Evolutionary conservation across 192 early-diverging fungal genomes (phyloP).

Genomic region (Obelidium mucronatum): DNA sequence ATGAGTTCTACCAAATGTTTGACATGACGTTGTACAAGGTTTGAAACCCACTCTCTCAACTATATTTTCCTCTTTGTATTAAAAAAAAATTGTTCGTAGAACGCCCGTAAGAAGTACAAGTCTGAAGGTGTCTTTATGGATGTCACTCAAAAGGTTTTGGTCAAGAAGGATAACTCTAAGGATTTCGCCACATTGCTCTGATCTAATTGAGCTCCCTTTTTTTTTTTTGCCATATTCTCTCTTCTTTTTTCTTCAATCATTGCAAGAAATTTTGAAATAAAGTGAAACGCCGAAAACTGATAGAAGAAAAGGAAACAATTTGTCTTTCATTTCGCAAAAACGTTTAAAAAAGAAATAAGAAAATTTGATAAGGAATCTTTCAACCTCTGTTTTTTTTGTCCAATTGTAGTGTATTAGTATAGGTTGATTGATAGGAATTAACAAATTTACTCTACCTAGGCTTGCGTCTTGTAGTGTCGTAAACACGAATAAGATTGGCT

Average conservation of each 20-base stretch:
- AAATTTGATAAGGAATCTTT: not conserved
- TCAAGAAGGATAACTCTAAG: constrained; percentile 22
- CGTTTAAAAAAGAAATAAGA: not conserved
- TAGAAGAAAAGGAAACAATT: too few relatives aligned
- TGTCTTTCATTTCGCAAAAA: too few relatives aligned
- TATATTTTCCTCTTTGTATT: not conserved
- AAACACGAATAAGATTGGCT: constrained; percentile 81
- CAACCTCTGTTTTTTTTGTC: not conserved
- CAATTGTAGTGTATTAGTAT: constrained; percentile 1
- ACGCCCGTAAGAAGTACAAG: constrained; percentile 40
- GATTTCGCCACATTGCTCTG: constrained; percentile 23
- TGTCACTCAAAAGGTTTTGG: constrained; percentile 37
- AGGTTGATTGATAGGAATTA: not conserved
- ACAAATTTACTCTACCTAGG: constrained; percentile 41
- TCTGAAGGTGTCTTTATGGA: constrained; percentile 43
- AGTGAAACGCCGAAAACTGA: too few relatives aligned
- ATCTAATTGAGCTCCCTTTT: not conserved
- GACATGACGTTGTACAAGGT: constrained; percentile 48
- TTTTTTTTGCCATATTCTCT: too few relatives aligned
- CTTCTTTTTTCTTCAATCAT: too few relatives aligned
- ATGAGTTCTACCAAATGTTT: constrained; percentile 53
- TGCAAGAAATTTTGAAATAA: too few relatives aligned
- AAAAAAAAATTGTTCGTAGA: not conserved
- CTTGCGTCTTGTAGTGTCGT: constrained; percentile 80
- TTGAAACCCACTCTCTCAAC: not conserved